Percentiles rank a stretch among this genome's conserved stretches.
These are phyloP conservation scores for Teratosphaeria viscida DNA, from an alignment of 2,329 filamentous ascomycete species.

Conservation along the genomic window DNA sequence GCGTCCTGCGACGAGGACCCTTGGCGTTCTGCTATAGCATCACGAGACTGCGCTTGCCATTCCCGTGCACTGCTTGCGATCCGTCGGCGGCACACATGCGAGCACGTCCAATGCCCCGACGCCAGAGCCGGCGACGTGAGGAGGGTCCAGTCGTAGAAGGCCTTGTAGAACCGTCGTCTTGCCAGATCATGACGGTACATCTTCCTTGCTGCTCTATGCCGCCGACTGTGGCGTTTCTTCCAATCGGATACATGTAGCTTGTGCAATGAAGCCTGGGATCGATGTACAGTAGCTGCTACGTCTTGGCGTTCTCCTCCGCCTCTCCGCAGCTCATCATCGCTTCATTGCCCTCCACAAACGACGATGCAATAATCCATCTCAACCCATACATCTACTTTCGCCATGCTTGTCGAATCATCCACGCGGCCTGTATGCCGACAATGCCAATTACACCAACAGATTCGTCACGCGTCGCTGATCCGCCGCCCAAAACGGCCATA, in stretches of 20 bases:
- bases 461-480: slow-evolving; percentile 75
- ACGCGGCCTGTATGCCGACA: slow-evolving; percentile 2
- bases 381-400: not conserved
- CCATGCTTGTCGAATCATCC: not conserved
- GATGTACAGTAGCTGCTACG: not conserved
- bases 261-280: not conserved
- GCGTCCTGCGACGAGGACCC: not conserved
- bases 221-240: not conserved
- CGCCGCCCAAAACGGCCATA: slow-evolving; percentile 84
- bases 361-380: not conserved
- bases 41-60: not conserved
- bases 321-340: not conserved
- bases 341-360: not conserved
- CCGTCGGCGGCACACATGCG: not conserved
- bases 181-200: slow-evolving; percentile 5
- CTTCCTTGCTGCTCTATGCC: not conserved
- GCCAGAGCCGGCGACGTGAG: slow-evolving; percentile 6
- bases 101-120: not conserved
- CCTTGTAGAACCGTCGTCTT: slow-evolving; percentile 32
- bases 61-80: not conserved
- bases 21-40: not conserved
- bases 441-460: slow-evolving; percentile 35
- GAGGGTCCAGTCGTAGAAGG: slow-evolving; percentile 35
- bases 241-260: not conserved
- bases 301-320: not conserved